Evolutionary conservation across 176 grass and related monocot species (phyloP), one percentile per base, ranked within the genome.

Genomic region (Panicum miliaceum): DNA sequence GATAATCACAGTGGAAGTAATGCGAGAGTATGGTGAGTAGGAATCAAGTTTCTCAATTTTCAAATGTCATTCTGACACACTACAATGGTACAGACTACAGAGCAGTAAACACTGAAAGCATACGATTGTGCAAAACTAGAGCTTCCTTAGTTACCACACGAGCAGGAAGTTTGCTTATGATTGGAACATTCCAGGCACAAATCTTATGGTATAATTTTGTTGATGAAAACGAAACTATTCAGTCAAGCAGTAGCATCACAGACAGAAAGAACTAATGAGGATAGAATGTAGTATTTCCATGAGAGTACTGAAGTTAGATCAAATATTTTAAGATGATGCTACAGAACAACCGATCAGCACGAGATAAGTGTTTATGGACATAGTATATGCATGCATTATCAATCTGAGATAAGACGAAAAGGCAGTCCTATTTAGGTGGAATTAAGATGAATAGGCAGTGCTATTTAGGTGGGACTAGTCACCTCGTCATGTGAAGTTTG

Each of bases 401-500:
- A 71, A 53, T 12, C 58, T 25, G 4, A 83, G 23, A 65, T 77
- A 34, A 48, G 68, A 56, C 12, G 80, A 64, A 38, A 80, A 18
- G 27, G 34, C 16, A 79, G 63, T 69, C 46, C 27, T 32, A 32
- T 32, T 32, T 32, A 32, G 29, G 29, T 32, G 29, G 29, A 32
- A 32, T 1, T 32, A 32, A 2, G n/a, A n/a, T n/a, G n/a, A n/a
- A n/a, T n/a, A n/a, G n/a, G n/a, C n/a, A n/a, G n/a, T n/a, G 54
- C 27, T 88, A 64, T 77, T 57, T 75, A 75, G 50, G 58, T 81
- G 46, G 63, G 82, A 72, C n/a, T 82, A 63, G 37, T 83, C 77
- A 95, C 96, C 96, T 93, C 85, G 57, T 64, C 20, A 73, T 82
- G 9, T 62, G 86, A 84, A 82, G 74, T 18, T 74, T 89, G 72